Evolutionary conservation across 2,329 filamentous ascomycete genomes (phyloP).

Genomic region (Ascochyta viciae-villosae): DNA sequence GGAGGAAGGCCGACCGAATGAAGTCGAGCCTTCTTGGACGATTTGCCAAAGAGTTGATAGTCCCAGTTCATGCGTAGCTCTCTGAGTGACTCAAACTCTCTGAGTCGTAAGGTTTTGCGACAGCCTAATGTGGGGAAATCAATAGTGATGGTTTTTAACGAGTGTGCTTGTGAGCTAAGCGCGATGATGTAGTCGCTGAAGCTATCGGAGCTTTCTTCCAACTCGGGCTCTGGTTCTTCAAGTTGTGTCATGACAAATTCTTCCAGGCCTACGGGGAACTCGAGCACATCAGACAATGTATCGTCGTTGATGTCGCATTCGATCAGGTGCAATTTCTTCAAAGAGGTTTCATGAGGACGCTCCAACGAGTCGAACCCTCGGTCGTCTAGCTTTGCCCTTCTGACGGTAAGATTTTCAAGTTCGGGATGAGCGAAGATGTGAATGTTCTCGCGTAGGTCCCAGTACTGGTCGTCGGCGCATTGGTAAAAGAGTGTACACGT

Average conservation of each 20-base stretch:
- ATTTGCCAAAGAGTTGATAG: conserved; percentile 43
- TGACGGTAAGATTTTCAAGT: conserved; percentile 37
- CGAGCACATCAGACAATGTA: conserved; percentile 39
- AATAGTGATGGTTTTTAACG: conserved; percentile 39
- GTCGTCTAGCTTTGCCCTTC: conserved; percentile 40
- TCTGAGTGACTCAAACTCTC: conserved; percentile 36
- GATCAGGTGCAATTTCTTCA: conserved; percentile 38
- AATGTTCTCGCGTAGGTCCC: conserved; percentile 45
- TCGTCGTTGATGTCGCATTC: conserved; percentile 47
- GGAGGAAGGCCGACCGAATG: conserved; percentile 43
- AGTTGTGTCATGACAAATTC: conserved; percentile 44
- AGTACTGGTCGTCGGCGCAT: conserved; percentile 41
- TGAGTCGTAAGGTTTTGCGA: conserved; percentile 39
- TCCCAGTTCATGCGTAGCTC: conserved; percentile 41
- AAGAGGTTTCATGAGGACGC: conserved; percentile 37
- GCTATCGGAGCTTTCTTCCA: conserved; percentile 43
- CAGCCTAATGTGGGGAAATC: conserved; percentile 37
- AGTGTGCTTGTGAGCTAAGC: conserved; percentile 36
- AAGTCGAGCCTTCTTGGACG: conserved; percentile 40
- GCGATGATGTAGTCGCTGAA: conserved; percentile 43
- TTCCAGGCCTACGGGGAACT: conserved; percentile 39
- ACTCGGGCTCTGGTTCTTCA: conserved; percentile 39
- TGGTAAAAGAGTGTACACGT: conserved; percentile 42
- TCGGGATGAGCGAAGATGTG: conserved; percentile 45
- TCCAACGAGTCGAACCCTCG: conserved; percentile 42